Evolutionary conservation across 164 flowering plant species (phyloP).

Genomic region (Malania oleifera): DNA sequence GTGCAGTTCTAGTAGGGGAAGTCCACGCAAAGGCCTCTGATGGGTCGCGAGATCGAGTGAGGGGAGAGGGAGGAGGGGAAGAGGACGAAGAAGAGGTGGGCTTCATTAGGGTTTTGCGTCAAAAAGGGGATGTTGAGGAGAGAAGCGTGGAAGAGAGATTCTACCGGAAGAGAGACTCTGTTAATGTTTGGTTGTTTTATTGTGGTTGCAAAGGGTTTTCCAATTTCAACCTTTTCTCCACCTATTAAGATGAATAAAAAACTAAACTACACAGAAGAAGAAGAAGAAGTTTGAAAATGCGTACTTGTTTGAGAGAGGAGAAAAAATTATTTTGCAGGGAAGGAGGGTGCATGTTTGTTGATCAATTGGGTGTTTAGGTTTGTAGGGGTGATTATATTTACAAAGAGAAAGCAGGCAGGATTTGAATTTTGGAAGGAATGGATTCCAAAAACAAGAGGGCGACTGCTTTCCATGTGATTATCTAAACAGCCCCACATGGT

Average conservation of each 20-base stretch:
- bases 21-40: conserved; percentile 29
- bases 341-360: conserved; percentile 12
- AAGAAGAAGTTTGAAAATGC: neutral
- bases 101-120: conserved; percentile 52
- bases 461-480: too few species aligned
- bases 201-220: conserved; percentile 26
- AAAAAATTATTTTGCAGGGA: conserved; percentile 43
- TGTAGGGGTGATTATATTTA: too few species aligned
- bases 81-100: conserved; percentile 70
- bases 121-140: conserved; percentile 47
- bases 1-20: conserved; percentile 77
- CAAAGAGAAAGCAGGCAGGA: too few species aligned
- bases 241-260: conserved; percentile 21
- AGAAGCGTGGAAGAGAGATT: conserved; percentile 47
- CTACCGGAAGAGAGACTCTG: conserved; percentile 26
- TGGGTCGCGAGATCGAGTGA: conserved; percentile 37
- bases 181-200: conserved; percentile 7
- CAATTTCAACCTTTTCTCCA: conserved; percentile 59
- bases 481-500: too few species aligned
- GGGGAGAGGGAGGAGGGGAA: conserved; percentile 30
- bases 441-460: too few species aligned
- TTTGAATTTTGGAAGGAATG: too few species aligned
- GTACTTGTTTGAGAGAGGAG: conserved; percentile 52
- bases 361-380: conserved; percentile 12
- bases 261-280: neutral